Evolutionary conservation across 768 basidiomycete genomes (phyloP).

Genomic region (Lactifluus subvellereus): DNA sequence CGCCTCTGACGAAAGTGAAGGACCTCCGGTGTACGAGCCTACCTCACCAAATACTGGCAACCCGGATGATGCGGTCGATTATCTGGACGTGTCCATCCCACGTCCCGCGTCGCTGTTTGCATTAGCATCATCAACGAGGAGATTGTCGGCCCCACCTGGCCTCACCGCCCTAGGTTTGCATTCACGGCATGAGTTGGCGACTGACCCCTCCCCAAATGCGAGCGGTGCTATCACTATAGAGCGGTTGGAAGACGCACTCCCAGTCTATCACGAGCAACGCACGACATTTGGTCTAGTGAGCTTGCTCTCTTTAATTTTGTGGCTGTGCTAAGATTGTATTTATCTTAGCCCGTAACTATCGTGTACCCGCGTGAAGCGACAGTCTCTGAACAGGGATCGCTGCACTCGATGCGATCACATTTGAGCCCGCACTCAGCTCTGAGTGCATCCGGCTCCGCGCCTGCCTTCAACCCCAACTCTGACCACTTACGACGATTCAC

Average conservation of each 20-base stretch:
- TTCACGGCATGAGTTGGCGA: slow-evolving; percentile 34
- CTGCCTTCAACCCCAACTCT: slow-evolving; percentile 46
- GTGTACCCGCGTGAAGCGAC: slow-evolving; percentile 38
- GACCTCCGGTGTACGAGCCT: slow-evolving; percentile 14
- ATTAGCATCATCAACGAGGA: slow-evolving; percentile 32
- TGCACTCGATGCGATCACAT: too few relatives aligned
- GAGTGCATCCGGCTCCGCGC: slow-evolving; percentile 46
- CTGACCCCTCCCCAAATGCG: slow-evolving; percentile 9
- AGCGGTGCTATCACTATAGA: slow-evolving; percentile 42
- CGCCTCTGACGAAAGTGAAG: not conserved
- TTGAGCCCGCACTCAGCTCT: slow-evolving; percentile 42
- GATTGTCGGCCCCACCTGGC: slow-evolving; percentile 34
- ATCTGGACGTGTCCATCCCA: slow-evolving; percentile 55
- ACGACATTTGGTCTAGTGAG: slow-evolving; percentile 63
- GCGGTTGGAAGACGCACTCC: slow-evolving; percentile 54
- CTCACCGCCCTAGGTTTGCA: slow-evolving; percentile 31
- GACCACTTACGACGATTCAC: slow-evolving; percentile 31
- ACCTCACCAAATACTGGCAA: not conserved
- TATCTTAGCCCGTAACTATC: slow-evolving; percentile 36
- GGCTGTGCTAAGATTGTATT: not conserved
- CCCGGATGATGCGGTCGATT: slow-evolving; percentile 34
- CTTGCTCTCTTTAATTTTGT: slow-evolving; percentile 19
- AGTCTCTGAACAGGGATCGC: slow-evolving; percentile 55
- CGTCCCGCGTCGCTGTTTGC: slow-evolving; percentile 49
- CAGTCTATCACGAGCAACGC: slow-evolving; percentile 34